A percentile compares a stretch with the other conserved stretches of the same genome.
Conservation (phyloP, 805 yeast species). For the Metschnikowia henanensis region DNA sequence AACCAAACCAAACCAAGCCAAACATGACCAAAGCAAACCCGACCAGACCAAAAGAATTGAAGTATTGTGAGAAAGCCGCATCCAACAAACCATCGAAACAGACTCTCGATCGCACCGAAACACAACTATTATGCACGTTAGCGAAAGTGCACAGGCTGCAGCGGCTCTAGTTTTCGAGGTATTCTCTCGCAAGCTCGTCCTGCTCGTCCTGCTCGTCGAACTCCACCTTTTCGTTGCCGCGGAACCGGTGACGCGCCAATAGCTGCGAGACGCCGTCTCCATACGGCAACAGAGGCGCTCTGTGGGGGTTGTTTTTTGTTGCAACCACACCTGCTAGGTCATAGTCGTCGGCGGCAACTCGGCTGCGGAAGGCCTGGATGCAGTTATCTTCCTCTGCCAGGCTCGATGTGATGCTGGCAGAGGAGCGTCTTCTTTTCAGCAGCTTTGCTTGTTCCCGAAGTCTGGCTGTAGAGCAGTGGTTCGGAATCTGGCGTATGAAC, state of each 20-base stretch:
- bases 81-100: too few species aligned
- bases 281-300: slow-evolving; percentile 6
- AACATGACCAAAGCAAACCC: not conserved
- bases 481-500: slow-evolving; percentile 34
- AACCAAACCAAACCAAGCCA: slow-evolving; percentile 2
- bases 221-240: slow-evolving; percentile 13
- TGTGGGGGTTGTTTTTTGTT: not conserved
- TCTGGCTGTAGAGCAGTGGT: slow-evolving; percentile 33
- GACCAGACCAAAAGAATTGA: not conserved
- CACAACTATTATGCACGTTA: not conserved
- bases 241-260: slow-evolving; percentile 4
- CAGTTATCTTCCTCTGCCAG: slow-evolving; percentile 8
- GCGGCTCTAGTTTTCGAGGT: slow-evolving; percentile 17
- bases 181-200: slow-evolving; percentile 17
- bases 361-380: slow-evolving; percentile 12
- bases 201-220: slow-evolving; percentile 20
- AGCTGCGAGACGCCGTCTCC: slow-evolving; percentile 10
- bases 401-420: slow-evolving; percentile 15
- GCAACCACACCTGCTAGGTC: slow-evolving; percentile 1
- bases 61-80: too few species aligned
- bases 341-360: slow-evolving; percentile 4
- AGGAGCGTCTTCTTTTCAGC: slow-evolving; percentile 24
- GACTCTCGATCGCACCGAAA: not conserved
- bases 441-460: slow-evolving; percentile 34
- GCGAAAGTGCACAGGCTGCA: too few species aligned